These are phyloP conservation scores for Boletellus sp. DNA, from an alignment of 768 basidiomycete species.

Conservation along the genomic window DNA sequence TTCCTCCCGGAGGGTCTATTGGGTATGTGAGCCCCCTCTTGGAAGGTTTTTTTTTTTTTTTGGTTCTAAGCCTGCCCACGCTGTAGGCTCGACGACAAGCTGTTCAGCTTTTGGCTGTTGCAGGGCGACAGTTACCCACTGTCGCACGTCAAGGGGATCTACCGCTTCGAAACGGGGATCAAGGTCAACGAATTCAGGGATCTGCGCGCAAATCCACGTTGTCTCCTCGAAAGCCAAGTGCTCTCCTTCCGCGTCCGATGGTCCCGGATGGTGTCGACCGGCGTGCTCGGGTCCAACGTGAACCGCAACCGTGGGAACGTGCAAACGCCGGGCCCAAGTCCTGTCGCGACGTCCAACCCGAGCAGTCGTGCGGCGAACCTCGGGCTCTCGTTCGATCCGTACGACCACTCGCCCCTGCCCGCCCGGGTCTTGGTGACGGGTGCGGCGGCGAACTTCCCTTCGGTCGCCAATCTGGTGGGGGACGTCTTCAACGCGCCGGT, in stretches of 20 bases:
- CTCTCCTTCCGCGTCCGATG: conserved; percentile 81
- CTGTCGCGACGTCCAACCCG: conserved; percentile 14
- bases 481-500: conserved; percentile 84
- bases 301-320: conserved; percentile 32
- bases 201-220: conserved; percentile 83
- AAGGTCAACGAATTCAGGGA: conserved; percentile 88
- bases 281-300: conserved; percentile 52
- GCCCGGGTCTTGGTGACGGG: conserved; percentile 67
- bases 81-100: conserved; percentile 80
- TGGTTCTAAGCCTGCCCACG: not conserved
- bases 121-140: conserved; percentile 75
- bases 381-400: conserved; percentile 75
- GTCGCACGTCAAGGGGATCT: conserved; percentile 80
- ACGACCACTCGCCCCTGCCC: conserved; percentile 65
- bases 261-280: conserved; percentile 67
- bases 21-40: conserved; percentile 48
- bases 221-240: conserved; percentile 77
- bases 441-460: conserved; percentile 81
- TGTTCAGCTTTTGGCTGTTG: conserved; percentile 86
- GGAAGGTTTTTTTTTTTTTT: not conserved
- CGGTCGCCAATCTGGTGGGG: conserved; percentile 72
- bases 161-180: conserved; percentile 83
- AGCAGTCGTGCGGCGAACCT: conserved; percentile 39
- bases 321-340: conserved; percentile 29
- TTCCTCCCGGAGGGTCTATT: conserved; percentile 87